Evolutionary conservation across 495 filamentous ascomycete species (phyloP), one percentile per base, ranked within the genome.

Genomic region (Penicillium crystallinum): DNA sequence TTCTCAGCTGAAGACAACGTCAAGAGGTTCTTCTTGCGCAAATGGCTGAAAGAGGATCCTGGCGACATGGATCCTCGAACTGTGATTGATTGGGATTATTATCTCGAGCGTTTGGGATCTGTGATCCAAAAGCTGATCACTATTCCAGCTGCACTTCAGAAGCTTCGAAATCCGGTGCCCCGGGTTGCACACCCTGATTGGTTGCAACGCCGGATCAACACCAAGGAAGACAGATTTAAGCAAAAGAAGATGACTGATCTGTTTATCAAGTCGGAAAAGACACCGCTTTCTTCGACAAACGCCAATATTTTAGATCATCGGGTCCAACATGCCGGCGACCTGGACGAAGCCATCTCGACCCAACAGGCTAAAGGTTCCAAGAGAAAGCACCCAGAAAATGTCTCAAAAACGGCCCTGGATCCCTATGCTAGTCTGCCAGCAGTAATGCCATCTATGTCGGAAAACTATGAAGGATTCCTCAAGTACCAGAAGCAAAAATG

Each of bases 121-220:
- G 95, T 97, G 38, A 89, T 99, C 27, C 93, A 99, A 71, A 99
- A 99, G 69, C 78, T 99, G 40, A 96, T 99, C 69, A 99, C 93
- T 6, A 99, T 99, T 61, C 93, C 93, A 15, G 93, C 93, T 7
- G 93, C 95, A 9, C 74, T 97, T 15, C 93, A 99, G 65, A 97
- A 96, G 66, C 78, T 97, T 35, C 80, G 86, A 30, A 99, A 99
- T 60, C 93, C 93, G 1, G 92, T 97, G 15, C 93, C 93, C 3
- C 79, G 93, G 51, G 88, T 99, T 41, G 78, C 88, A 14, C 93
- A 99, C 73, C 93, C 93, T 0, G 93, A 99, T 34, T 99, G 93
- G 93, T 75, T 99, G 23, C 91, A 96, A 58, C 82, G 90, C 35
- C 76, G 91, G 41, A 97, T 99, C 68, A 89, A 92, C 59, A 82